Evolutionary conservation across 257 asterid species (phyloP).

Genomic region (Paraleonurus japonicus): DNA sequence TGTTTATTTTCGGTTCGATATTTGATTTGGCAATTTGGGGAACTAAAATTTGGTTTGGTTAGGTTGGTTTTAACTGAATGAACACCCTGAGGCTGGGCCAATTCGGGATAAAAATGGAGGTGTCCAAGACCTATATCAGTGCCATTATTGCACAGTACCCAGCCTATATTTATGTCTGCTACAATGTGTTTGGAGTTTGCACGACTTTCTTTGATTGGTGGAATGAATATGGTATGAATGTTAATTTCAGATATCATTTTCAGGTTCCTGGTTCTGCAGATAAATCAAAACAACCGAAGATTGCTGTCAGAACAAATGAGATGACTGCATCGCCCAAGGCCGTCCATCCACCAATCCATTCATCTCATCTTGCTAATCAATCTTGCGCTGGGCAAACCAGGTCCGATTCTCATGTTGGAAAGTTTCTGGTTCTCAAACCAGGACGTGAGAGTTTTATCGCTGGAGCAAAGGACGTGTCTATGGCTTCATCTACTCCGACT

Average conservation of each 20-base stretch:
- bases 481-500: slow-evolving; percentile 37
- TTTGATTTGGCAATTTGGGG: too few relatives aligned
- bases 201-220: not conserved
- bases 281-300: slow-evolving; percentile 64
- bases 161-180: slow-evolving; percentile 1
- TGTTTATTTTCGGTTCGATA: too few relatives aligned
- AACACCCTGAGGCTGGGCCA: too few relatives aligned
- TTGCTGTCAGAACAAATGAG: slow-evolving; percentile 11
- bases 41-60: too few relatives aligned
- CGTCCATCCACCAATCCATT: slow-evolving; percentile 45
- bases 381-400: slow-evolving; percentile 51
- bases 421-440: slow-evolving; percentile 74
- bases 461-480: slow-evolving; percentile 45
- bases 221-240: slow-evolving; percentile 3
- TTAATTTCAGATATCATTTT: slow-evolving; percentile 27
- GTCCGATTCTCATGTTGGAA: slow-evolving; percentile 63
- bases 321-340: not conserved
- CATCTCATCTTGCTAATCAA: slow-evolving; percentile 52
- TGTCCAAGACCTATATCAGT: not conserved
- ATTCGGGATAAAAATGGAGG: too few relatives aligned
- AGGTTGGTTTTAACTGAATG: too few relatives aligned
- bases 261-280: slow-evolving; percentile 61
- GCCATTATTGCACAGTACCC: not conserved
- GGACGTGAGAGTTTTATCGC: slow-evolving; percentile 50
- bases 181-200: not conserved